Evolutionary conservation across 495 filamentous ascomycete genomes (phyloP), one percentile per base, ranked within the genome.

Genomic region (Platismatia glauca): DNA sequence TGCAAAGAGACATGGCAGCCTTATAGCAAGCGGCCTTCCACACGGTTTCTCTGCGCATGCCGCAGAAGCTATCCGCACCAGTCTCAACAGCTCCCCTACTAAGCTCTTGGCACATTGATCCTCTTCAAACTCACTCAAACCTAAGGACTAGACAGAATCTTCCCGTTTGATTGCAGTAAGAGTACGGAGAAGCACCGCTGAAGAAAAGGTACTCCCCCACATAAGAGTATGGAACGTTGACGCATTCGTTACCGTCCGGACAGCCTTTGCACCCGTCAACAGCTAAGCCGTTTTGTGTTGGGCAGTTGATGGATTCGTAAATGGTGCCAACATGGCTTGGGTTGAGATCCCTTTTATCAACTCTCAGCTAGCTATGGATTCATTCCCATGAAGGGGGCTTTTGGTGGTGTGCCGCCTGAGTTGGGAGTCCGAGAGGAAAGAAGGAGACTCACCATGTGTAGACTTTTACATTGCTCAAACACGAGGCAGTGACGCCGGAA

Each of bases 381-480:
- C 27, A 2, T n/a, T 43, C 16, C 3, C 4, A 20, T 5, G 39
- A 4, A 43, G 4, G 39, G 39, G 15, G 11, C 58, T 27, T 37
- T n/a, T n/a, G n/a, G n/a, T n/a, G n/a, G n/a, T n/a, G n/a, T n/a
- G n/a, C n/a, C n/a, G n/a, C n/a, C n/a, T n/a, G n/a, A n/a, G n/a
- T n/a, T n/a, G n/a, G n/a, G n/a, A n/a, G n/a, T n/a, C n/a, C n/a
- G n/a, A n/a, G n/a, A n/a, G n/a, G n/a, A n/a, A n/a, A n/a, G n/a
- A n/a, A n/a, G n/a, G n/a, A n/a, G n/a, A n/a, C n/a, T n/a, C n/a
- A 63, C 61, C 61, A 63, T 7, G 55, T 58, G 56, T 55, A 63
- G 15, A 58, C 55, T 1, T 63, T 58, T 27, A 50, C 7, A 34
- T 29, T 57, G 37, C 39, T 58, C 0, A 63, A 18, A 38, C 61